Conservation (phyloP, 225 moss, liverwort and hornwort genomes). For the Neckera pumila region DNA sequence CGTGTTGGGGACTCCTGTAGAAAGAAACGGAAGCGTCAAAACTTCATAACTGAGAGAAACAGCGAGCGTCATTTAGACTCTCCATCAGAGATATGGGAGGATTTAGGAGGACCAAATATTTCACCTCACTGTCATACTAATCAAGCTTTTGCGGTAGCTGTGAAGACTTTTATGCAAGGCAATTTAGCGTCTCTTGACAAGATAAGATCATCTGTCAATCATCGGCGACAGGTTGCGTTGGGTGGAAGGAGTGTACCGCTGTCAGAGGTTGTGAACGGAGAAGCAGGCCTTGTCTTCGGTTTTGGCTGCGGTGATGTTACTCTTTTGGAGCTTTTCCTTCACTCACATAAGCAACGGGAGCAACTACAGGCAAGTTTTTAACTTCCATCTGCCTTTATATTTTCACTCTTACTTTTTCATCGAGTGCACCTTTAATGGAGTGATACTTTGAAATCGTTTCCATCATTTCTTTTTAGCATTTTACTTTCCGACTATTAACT, state of each 20-base stretch:
- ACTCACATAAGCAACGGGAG: slow-evolving; percentile 80
- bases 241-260: not conserved
- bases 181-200: slow-evolving; percentile 82
- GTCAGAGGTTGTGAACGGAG: slow-evolving; percentile 20
- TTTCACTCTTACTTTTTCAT: not conserved
- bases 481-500: not conserved
- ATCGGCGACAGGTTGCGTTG: slow-evolving; percentile 44
- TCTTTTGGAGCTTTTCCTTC: slow-evolving; percentile 82
- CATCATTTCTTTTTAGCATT: not conserved
- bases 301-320: slow-evolving; percentile 61
- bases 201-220: slow-evolving; percentile 47
- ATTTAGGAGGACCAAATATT: slow-evolving; percentile 16
- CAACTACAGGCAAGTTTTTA: slow-evolving; percentile 49
- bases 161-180: slow-evolving; percentile 72
- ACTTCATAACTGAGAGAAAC: slow-evolving; percentile 7
- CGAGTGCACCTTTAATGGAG: not conserved
- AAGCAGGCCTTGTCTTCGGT: slow-evolving; percentile 62
- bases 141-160: slow-evolving; percentile 93
- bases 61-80: not conserved
- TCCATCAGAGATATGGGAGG: slow-evolving; percentile 22
- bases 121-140: slow-evolving; percentile 88
- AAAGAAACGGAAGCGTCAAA: slow-evolving; percentile 52
- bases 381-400: not conserved
- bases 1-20: slow-evolving; percentile 1
- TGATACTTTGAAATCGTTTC: not conserved